Evolutionary conservation across 2,329 filamentous ascomycete species (phyloP).

Genomic region (Paecilomyces sp.): DNA sequence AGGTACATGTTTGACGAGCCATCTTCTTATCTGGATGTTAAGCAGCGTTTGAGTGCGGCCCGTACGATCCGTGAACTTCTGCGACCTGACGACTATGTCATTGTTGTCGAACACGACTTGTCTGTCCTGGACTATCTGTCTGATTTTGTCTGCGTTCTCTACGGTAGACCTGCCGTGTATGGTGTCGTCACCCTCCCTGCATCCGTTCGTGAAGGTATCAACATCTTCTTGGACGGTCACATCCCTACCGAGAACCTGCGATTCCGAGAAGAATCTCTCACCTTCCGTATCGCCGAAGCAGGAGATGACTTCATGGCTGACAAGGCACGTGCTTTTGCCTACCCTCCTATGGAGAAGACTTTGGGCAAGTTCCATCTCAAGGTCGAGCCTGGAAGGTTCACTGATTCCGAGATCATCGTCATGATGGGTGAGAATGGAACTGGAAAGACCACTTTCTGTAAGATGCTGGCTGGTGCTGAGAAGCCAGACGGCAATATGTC

Average conservation of each 20-base stretch:
- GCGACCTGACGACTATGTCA: constrained; percentile 86
- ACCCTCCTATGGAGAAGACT: constrained; percentile 89
- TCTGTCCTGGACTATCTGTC: constrained; percentile 97
- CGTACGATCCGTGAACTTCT: constrained; percentile 88
- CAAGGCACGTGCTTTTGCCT: constrained; percentile 75
- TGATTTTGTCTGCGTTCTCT: constrained; percentile 95
- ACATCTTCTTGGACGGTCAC: constrained; percentile 97
- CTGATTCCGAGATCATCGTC: constrained; percentile 96
- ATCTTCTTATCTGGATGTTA: constrained; percentile 97
- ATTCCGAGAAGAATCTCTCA: constrained; percentile 93
- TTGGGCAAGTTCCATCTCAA: constrained; percentile 79
- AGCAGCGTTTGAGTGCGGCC: constrained; percentile 91
- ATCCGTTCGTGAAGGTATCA: constrained; percentile 97
- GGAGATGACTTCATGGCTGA: constrained; percentile 82
- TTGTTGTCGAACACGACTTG: constrained; percentile 98
- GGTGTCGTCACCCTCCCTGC: constrained; percentile 94
- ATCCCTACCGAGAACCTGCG: constrained; percentile 97
- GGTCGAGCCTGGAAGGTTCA: constrained; percentile 80
- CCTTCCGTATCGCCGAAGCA: constrained; percentile 87
- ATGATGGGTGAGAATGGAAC: constrained; percentile 99
- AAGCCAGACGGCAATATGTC: constrained; percentile 76
- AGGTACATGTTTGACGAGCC: constrained; percentile 99
- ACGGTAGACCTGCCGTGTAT: constrained; percentile 90
- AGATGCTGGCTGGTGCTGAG: constrained; percentile 83
- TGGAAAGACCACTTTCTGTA: constrained; percentile 98